Conservation (phyloP, 352 stramenopile species). For the Globisporangium camurandrum region DNA sequence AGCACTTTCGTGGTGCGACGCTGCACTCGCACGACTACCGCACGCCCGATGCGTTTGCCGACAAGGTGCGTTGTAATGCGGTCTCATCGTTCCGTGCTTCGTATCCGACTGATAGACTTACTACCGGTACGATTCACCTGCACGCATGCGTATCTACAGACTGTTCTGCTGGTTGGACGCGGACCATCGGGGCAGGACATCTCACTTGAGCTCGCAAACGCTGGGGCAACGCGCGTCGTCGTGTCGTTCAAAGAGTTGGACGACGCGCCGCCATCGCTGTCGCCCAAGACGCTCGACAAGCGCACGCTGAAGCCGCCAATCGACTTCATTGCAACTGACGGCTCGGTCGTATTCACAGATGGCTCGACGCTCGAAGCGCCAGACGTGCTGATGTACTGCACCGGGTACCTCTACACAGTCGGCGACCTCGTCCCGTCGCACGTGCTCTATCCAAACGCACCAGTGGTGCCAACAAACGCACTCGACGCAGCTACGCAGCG, state of each 20-base stretch:
- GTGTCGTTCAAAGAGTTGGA: slow-evolving; percentile 48
- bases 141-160: slow-evolving; percentile 12
- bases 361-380: slow-evolving; percentile 31
- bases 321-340: slow-evolving; percentile 35
- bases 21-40: slow-evolving; percentile 57
- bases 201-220: slow-evolving; percentile 51
- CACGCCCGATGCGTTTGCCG: slow-evolving; percentile 29
- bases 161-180: slow-evolving; percentile 55
- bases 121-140: no score
- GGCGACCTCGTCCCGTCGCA: slow-evolving; percentile 36
- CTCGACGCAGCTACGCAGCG: slow-evolving; percentile 16
- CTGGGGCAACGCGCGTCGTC: slow-evolving; percentile 38
- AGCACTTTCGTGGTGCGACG: slow-evolving; percentile 32
- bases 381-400: slow-evolving; percentile 78
- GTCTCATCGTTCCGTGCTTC: no score
- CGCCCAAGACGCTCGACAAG: slow-evolving; percentile 16
- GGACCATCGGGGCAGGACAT: slow-evolving; percentile 75
- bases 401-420: slow-evolving; percentile 62
- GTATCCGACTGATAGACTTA: no score
- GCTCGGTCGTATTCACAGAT: slow-evolving; percentile 50
- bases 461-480: slow-evolving; percentile 8
- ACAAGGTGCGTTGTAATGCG: slow-evolving; percentile 36
- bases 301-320: slow-evolving; percentile 56
- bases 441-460: slow-evolving; percentile 36
- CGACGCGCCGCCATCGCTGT: slow-evolving; percentile 11